phyloP scores from a whole-genome alignment of 83 land plant genomes.

The Picea mariana region DNA sequence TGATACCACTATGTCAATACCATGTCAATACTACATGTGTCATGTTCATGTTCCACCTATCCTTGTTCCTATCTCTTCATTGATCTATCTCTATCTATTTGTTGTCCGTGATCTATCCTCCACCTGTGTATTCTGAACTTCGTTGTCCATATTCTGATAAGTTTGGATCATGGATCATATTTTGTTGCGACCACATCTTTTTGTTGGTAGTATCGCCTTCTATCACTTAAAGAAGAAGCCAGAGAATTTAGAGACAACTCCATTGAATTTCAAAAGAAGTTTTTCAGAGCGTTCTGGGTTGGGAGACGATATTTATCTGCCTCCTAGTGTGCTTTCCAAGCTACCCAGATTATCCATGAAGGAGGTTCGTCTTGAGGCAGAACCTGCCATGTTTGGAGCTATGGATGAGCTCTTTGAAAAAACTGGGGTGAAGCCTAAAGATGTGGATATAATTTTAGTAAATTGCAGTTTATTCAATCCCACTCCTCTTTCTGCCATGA shows the following conservation, averaged over 20 bases:
- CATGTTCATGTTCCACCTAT: too few species aligned
- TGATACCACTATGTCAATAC: too few species aligned
- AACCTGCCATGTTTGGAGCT: conserved; percentile 31
- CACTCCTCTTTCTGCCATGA: conserved; percentile 14
- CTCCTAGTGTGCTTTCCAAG: conserved; percentile 32
- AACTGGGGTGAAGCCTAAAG: conserved; percentile 5
- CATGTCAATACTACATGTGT: too few species aligned
- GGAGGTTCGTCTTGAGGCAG: conserved; percentile 49
- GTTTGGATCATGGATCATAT: too few species aligned
- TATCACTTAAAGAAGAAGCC: conserved; percentile 40
- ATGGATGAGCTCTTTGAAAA: conserved; percentile 22
- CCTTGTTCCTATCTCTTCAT: too few species aligned
- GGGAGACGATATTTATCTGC: conserved; percentile 68
- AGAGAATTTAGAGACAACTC: conserved; percentile 41
- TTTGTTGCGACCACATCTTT: too few species aligned
- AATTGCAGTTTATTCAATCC: conserved; percentile 14
- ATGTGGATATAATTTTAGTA: conserved; percentile 6
- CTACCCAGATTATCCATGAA: conserved; percentile 42
- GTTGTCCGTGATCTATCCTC: too few species aligned
- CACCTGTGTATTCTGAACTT: too few species aligned
- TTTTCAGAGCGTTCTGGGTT: conserved; percentile 55
- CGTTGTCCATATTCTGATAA: too few species aligned
- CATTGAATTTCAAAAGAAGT: conserved; percentile 49
- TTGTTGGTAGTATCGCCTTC: too few species aligned
- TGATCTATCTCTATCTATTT: too few species aligned